Evolutionary conservation across 306 rosid genomes (phyloP), one percentile per base, ranked within the genome.

Genomic region (Castanea crenata): DNA sequence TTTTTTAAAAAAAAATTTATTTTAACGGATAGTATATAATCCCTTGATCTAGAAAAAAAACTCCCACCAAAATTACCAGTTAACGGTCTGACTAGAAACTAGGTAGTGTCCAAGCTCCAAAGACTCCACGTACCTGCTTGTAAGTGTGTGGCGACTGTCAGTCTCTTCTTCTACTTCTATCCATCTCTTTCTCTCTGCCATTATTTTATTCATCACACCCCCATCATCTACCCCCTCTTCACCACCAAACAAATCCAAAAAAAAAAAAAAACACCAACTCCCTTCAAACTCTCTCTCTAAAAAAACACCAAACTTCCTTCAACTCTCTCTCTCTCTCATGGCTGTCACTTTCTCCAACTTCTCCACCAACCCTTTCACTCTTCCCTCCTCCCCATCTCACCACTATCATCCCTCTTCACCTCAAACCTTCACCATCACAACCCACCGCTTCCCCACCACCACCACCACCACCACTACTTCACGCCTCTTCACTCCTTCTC

Each of bases 281-380:
- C 71, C 71, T 21, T 32, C 25, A 2, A 21, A 31, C 73, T 44
- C 75, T 31, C 67, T 76, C 58, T 46, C 81, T 62, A 21, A 21
- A 21, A 21, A 23, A 34, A 3, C 38, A 49, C 69, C 71, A 54
- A 2, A 29, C 55, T 19, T 9, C 21, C 12, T 9, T 67, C 20
- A 16, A 82, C 80, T 78, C 58, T 78, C 73, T 6, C 77, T 16
- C 55, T 34, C 62, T 55, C 2, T 29, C 59, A 86, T 94, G 97
- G 94, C 89, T 20, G 19, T 82, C 38, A 75, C 88, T 81, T 80
- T 91, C 87, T 75, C 89, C 77, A 83, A 76, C 74, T 20, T 84
- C 81, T 74, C 88, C 71, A 54, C 77, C 19, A 78, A 27, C 23
- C 31, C 86, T 3, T 71, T 81, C 41, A 81, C 85, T n/a, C 79